A percentile compares a stretch with the other conserved stretches of the same genome.
phyloP scores from a whole-genome alignment of 2,329 filamentous ascomycete species.

The Talaromyces islandicus region DNA sequence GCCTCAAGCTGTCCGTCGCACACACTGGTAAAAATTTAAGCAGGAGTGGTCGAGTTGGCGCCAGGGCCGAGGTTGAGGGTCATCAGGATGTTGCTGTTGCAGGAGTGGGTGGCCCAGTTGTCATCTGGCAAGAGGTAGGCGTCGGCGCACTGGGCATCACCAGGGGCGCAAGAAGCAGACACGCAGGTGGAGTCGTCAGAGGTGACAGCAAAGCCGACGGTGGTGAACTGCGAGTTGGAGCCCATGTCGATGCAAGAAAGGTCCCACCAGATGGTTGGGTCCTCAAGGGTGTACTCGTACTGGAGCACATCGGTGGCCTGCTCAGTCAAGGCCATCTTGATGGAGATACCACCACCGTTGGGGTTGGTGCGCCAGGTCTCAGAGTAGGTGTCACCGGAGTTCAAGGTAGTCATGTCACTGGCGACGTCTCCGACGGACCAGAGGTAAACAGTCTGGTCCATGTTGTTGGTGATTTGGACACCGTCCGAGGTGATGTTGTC shows the following conservation, averaged over 20 bases:
- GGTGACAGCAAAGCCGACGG: conserved; percentile 30
- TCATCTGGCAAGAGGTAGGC: conserved; percentile 36
- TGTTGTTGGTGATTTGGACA: conserved; percentile 35
- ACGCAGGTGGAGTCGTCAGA: conserved; percentile 25
- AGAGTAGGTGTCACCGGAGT: conserved; percentile 27
- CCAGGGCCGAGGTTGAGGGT: conserved; percentile 25
- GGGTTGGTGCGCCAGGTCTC: conserved; percentile 30
- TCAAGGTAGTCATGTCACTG: conserved; percentile 30
- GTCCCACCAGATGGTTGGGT: conserved; percentile 33
- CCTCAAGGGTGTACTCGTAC: conserved; percentile 33
- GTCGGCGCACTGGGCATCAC: conserved; percentile 28
- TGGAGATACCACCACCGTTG: conserved; percentile 37
- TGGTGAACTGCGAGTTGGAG: conserved; percentile 25
- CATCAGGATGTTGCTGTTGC: conserved; percentile 29
- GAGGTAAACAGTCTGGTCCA: conserved; percentile 31
- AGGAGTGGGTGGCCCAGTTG: conserved; percentile 37
- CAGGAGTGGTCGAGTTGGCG: neutral
- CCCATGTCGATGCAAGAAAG: conserved; percentile 34
- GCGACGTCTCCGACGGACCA: conserved; percentile 33
- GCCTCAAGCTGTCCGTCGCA: neutral
- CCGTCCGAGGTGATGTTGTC: conserved; percentile 21
- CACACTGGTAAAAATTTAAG: neutral
- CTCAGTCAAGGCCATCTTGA: conserved; percentile 32
- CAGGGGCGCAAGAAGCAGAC: conserved; percentile 28
- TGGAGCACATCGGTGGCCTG: conserved; percentile 33